Evolutionary conservation across 495 filamentous ascomycete genomes (phyloP).

Genomic region (Lepidopterella palustris): DNA sequence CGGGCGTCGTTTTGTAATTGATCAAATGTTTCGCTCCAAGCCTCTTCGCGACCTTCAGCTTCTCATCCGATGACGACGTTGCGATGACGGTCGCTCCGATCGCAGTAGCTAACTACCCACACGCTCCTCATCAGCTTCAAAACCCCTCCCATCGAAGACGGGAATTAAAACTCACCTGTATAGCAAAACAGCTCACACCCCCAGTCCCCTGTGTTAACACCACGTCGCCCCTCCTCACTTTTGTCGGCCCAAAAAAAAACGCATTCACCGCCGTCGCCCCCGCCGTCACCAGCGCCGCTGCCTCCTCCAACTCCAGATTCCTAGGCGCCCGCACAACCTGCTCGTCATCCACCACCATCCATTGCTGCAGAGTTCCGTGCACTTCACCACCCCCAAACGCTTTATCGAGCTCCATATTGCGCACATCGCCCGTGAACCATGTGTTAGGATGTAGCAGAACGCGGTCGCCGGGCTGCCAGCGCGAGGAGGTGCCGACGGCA

Average conservation of each 20-base stretch:
- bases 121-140: background rate
- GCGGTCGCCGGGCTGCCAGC: conserved; percentile 21
- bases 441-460: conserved; percentile 29
- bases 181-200: conserved; percentile 32
- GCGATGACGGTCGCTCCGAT: conserved; percentile 32
- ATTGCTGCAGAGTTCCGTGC: conserved; percentile 22
- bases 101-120: conserved; percentile 24
- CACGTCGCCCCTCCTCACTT: conserved; percentile 23
- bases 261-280: conserved; percentile 42
- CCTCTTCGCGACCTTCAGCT: conserved; percentile 24
- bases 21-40: conserved; percentile 27
- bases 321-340: conserved; percentile 29
- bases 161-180: conserved; percentile 10
- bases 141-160: background rate
- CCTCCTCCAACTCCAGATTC: conserved; percentile 34
- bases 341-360: conserved; percentile 26
- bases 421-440: conserved; percentile 24
- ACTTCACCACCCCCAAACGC: conserved; percentile 22
- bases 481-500: conserved; percentile 20
- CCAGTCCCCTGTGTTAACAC: conserved; percentile 38
- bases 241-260: conserved; percentile 26
- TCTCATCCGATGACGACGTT: conserved; percentile 33
- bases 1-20: conserved; percentile 33
- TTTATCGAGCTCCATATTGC: conserved; percentile 12
- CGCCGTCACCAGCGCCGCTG: conserved; percentile 34